Percentiles rank a stretch among this genome's conserved stretches.
These are phyloP conservation scores for Chloromonas sp. DNA, from an alignment of 163 green algal species.

Conservation along the genomic window DNA sequence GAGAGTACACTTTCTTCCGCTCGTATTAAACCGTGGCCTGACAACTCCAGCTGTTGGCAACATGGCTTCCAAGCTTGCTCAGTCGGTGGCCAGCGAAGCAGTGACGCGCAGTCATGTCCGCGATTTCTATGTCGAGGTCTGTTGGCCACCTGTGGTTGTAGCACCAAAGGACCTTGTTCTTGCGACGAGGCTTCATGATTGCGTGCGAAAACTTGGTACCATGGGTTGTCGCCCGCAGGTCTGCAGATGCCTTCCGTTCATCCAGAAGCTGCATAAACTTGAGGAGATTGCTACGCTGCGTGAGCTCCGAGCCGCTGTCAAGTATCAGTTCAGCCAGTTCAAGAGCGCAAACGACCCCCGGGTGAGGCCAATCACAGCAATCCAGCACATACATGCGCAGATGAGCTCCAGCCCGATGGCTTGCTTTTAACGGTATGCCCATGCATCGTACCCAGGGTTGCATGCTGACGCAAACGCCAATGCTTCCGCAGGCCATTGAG, in stretches of 20 bases:
- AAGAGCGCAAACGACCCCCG: conserved; percentile 53
- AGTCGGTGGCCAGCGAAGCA: neutral
- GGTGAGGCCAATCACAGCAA: conserved; percentile 20
- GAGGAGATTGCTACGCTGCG: conserved; percentile 65
- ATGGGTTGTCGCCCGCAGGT: conserved; percentile 42
- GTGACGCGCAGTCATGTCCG: neutral
- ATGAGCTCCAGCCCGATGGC: neutral
- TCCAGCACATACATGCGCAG: too few relatives aligned
- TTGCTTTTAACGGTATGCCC: neutral
- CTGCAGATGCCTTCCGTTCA: conserved; percentile 69
- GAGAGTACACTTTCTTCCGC: too few relatives aligned
- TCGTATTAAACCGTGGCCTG: too few relatives aligned
- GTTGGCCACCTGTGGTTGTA: neutral
- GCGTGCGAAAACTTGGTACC: too few relatives aligned
- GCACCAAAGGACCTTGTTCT: neutral
- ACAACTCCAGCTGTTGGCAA: neutral
- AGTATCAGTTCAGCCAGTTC: conserved; percentile 60
- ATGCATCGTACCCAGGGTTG: neutral
- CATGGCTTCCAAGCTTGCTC: conserved; percentile 14
- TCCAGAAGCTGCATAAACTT: conserved; percentile 66
- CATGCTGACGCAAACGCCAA: neutral
- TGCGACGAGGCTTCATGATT: neutral
- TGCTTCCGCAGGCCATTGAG: conserved; percentile 56
- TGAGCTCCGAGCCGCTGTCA: conserved; percentile 62
- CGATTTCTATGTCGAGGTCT: conserved; percentile 14